These are phyloP conservation scores for Wickerhamomyces strasburgensis DNA, from an alignment of 805 yeast genomes.

Conservation along the genomic window DNA sequence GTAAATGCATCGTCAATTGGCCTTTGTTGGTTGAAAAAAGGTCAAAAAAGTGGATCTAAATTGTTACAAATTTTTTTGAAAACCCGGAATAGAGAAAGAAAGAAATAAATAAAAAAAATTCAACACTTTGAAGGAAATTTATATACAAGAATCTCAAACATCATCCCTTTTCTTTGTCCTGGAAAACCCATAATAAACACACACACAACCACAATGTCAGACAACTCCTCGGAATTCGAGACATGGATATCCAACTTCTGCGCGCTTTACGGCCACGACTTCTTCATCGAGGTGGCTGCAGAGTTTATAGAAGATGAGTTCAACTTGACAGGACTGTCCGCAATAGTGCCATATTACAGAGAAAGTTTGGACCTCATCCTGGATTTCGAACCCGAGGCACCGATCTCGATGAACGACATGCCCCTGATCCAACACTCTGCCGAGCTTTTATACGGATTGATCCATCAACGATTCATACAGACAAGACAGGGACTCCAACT, in stretches of 20 bases:
- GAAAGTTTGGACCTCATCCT: conserved; percentile 88
- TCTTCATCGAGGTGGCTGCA: conserved; percentile 84
- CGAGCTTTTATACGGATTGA: conserved; percentile 85
- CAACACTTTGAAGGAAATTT: too few relatives aligned
- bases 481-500: conserved; percentile 86
- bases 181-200: not conserved
- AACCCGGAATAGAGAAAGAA: not conserved
- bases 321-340: conserved; percentile 83
- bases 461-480: conserved; percentile 86
- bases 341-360: conserved; percentile 83
- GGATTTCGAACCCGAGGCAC: conserved; percentile 61
- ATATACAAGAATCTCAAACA: too few relatives aligned
- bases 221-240: conserved; percentile 35
- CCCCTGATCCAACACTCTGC: conserved; percentile 86
- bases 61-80: too few relatives aligned
- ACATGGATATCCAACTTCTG: conserved; percentile 55
- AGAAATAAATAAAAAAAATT: too few relatives aligned
- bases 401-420: conserved; percentile 57
- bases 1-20: too few relatives aligned
- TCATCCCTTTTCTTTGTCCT: not conserved
- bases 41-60: too few relatives aligned
- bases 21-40: too few relatives aligned
- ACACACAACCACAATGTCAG: conserved; percentile 20
- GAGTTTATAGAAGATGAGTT: conserved; percentile 96
- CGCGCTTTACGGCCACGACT: conserved; percentile 62